Evolutionary conservation across 805 yeast genomes (phyloP).

Genomic region (Sugiyamaella floridensis): DNA sequence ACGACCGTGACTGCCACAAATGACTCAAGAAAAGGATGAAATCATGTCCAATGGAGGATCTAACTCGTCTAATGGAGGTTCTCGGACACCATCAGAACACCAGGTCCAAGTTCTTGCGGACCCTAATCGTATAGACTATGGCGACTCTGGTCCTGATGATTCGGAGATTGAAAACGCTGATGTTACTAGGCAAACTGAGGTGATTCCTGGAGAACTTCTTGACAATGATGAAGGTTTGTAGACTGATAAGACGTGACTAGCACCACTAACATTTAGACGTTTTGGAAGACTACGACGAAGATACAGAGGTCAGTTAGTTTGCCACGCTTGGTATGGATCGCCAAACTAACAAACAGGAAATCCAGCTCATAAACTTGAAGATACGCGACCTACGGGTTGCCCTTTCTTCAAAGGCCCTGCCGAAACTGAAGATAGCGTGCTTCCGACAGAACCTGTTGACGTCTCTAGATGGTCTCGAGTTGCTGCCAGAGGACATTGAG

Average conservation of each 20-base stretch:
- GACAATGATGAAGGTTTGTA: conserved; percentile 56
- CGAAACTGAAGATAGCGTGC: conserved; percentile 51
- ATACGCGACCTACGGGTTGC: conserved; percentile 52
- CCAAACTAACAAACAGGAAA: conserved; percentile 22
- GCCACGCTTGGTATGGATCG: not conserved
- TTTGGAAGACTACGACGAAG: conserved; percentile 30
- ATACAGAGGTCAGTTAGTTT: conserved; percentile 7
- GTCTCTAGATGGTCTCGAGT: conserved; percentile 64
- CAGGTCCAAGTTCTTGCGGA: not conserved
- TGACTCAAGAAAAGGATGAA: not conserved
- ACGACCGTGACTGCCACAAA: not conserved
- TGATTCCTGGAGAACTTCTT: conserved; percentile 40
- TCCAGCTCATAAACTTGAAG: conserved; percentile 67
- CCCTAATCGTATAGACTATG: not conserved
- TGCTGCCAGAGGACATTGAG: conserved; percentile 49
- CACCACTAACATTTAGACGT: conserved; percentile 30
- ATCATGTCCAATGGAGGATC: no score
- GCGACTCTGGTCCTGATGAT: not conserved
- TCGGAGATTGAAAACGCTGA: not conserved
- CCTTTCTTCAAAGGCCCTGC: conserved; percentile 51
- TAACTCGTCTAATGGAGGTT: not conserved
- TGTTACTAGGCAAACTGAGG: conserved; percentile 7
- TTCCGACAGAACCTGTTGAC: conserved; percentile 79
- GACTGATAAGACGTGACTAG: conserved; percentile 35
- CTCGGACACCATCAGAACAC: not conserved